Evolutionary conservation across 2,329 filamentous ascomycete genomes (phyloP).

Genomic region (Hansfordia pulvinata): DNA sequence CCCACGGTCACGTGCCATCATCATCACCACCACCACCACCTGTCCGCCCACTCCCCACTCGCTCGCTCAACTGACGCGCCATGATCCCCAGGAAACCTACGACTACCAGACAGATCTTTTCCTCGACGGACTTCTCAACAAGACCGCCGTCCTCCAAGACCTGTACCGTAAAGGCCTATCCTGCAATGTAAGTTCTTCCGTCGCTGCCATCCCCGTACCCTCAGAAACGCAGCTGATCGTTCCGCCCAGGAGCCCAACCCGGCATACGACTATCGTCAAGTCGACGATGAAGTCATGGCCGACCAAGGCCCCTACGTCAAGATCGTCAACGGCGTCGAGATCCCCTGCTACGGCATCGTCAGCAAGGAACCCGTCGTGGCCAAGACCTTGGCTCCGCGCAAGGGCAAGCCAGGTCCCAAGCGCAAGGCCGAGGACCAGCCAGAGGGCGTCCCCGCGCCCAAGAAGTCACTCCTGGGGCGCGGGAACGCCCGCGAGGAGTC

Average conservation of each 20-base stretch:
- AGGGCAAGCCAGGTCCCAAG: constrained; percentile 24
- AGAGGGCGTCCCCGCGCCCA: constrained; percentile 34
- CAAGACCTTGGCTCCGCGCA: constrained; percentile 14
- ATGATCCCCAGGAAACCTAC: constrained; percentile 14
- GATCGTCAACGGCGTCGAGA: constrained; percentile 14
- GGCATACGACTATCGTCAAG: constrained; percentile 13
- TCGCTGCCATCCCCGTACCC: no score
- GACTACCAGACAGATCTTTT: constrained; percentile 14
- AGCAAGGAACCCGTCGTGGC: constrained; percentile 20
- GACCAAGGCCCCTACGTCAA: constrained; percentile 13
- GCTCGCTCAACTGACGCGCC: no score
- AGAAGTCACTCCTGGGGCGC: constrained; percentile 25
- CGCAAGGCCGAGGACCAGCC: constrained; percentile 35
- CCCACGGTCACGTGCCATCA: no score
- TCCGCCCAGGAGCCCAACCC: no score
- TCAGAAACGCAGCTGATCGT: no score
- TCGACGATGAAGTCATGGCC: constrained; percentile 8
- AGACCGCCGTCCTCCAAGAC: constrained; percentile 12
- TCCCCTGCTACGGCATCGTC: constrained; percentile 19
- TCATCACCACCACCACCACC: no score
- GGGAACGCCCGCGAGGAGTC: constrained; percentile 1
- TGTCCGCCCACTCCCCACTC: no score
- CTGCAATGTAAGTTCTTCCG: constrained; percentile 12
- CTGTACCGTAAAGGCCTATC: constrained; percentile 11
- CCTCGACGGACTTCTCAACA: constrained; percentile 14